Percentiles rank a stretch among this genome's conserved stretches.
Conservation (phyloP, 2,329 filamentous ascomycete genomes). For the Pyricularia pennisetigena region DNA sequence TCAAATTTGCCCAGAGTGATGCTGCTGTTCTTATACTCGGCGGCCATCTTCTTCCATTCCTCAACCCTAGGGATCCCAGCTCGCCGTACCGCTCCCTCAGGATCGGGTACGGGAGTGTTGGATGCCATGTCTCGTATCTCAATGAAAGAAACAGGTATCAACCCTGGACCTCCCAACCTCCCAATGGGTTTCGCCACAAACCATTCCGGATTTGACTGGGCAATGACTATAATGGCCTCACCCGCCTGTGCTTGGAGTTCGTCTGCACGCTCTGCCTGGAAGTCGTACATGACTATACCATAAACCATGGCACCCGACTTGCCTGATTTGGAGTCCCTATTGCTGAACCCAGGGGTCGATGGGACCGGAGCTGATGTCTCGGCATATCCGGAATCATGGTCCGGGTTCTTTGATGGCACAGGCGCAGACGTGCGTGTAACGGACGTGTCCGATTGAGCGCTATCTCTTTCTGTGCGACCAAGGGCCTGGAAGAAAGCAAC, state of each 20-base stretch:
- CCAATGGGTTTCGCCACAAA: constrained; percentile 99
- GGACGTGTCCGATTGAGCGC: constrained; percentile 56
- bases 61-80: constrained; percentile 92
- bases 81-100: constrained; percentile 73
- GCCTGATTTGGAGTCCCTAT: constrained; percentile 37
- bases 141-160: constrained; percentile 95
- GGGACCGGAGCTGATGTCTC: constrained; percentile 31
- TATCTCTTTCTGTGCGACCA: constrained; percentile 86
- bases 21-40: constrained; percentile 98
- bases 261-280: constrained; percentile 88
- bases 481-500: constrained; percentile 90
- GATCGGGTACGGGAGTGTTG: constrained; percentile 70
- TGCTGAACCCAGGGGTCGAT: constrained; percentile 23
- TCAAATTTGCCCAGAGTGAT: constrained; percentile 92
- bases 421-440: constrained; percentile 17
- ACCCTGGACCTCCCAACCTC: constrained; percentile 82
- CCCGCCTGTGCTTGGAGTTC: constrained; percentile 91
- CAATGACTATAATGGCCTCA: constrained; percentile 96
- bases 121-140: constrained; percentile 92
- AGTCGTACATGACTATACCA: constrained; percentile 94
- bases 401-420: constrained; percentile 47
- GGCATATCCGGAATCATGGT: constrained; percentile 88
- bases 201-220: constrained; percentile 97
- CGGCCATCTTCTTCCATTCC: constrained; percentile 99
- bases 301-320: constrained; percentile 80